phyloP scores from a whole-genome alignment of 2,329 filamentous ascomycete species.

The Aspergillus sp. region DNA sequence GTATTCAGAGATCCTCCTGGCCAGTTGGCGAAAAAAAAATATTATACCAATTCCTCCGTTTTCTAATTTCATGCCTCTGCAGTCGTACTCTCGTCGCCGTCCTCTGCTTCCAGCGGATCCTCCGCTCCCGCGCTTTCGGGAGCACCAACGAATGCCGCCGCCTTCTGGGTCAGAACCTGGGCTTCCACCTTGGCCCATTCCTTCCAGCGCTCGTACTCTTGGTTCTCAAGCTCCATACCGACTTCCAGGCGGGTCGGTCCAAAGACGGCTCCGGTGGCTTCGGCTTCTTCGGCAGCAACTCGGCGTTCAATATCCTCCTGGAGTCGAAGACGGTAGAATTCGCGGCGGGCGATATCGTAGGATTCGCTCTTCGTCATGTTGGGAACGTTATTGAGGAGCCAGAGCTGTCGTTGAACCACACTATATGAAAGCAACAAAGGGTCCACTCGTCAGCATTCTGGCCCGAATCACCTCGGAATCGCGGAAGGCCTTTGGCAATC shows the following conservation, averaged over 20 bases:
- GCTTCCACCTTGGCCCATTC: constrained; percentile 65
- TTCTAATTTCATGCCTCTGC: constrained; percentile 1
- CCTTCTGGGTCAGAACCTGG: constrained; percentile 47
- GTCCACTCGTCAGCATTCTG: constrained; percentile 10
- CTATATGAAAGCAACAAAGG: constrained; percentile 47
- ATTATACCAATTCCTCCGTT: neutral
- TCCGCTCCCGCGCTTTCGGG: constrained; percentile 39
- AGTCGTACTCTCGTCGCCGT: constrained; percentile 3
- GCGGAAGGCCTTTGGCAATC: neutral
- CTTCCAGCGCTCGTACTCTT: constrained; percentile 82
- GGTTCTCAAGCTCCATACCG: constrained; percentile 78
- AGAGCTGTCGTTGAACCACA: constrained; percentile 88
- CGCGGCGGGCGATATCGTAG: constrained; percentile 82
- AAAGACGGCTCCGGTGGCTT: constrained; percentile 83
- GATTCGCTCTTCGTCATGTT: constrained; percentile 64
- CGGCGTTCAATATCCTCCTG: constrained; percentile 78
- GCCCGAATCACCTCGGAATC: neutral
- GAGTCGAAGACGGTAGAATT: constrained; percentile 86
- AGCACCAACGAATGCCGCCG: constrained; percentile 43
- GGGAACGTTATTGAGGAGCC: constrained; percentile 68
- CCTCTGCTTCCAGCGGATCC: constrained; percentile 32
- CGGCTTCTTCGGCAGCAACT: constrained; percentile 83
- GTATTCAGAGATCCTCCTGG: neutral
- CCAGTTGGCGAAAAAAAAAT: neutral
- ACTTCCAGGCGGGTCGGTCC: constrained; percentile 73